Base-by-base conservation (phyloP, 2,329 filamentous ascomycete species). In the Ceratocystis alfenasii region DNA sequence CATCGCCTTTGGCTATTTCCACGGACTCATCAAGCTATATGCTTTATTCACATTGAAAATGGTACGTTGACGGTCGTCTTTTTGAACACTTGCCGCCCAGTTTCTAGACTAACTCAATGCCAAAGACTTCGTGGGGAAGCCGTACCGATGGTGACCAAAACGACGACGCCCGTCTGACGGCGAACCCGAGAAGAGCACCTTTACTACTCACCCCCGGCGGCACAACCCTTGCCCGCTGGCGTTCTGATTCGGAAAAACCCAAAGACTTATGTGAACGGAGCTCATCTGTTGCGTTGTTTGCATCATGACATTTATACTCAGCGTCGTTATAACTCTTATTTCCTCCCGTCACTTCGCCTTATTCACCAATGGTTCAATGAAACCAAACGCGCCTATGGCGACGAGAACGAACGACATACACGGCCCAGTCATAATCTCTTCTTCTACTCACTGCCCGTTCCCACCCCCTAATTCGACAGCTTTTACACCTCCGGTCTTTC, bases 111-210 rank as follows among this genome's bases (percentile, higher is more conserved):
- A 36, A 44, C 48, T 25, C 12, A 8, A 12, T 33, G 6, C 15
- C 41, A 67, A 73, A 96, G 92, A 96, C 92, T 57, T 93, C 91
- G 64, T 96, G 92, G 92, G 92, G 92, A 73, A 96, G 90, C 77
- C 87, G 92, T 76, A 89, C 90, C 71, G 92, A 94, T 71, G 92
- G 90, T 73, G 92, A 96, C 76, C 83, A 87, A 70, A 88, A 95
- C 75, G 88, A 95, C 75, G 82, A 82, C 69, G 81, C 85, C 70
- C 86, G 88, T 72, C 85, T 89, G 78, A 83, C 76, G 48, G 78
- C 74, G 41, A 75, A 76, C 46, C 79, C 80, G 17, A 73, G 73
- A 70, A 65, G 57, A 59, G 62, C 62, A 2, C 77, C 73, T 36
- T 74, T 76, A 3, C 70, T 74, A 65, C 75, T 75, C 3, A 60